phyloP scores from a whole-genome alignment of 2,329 filamentous ascomycete genomes.

The Diaporthe citrichinensis region DNA sequence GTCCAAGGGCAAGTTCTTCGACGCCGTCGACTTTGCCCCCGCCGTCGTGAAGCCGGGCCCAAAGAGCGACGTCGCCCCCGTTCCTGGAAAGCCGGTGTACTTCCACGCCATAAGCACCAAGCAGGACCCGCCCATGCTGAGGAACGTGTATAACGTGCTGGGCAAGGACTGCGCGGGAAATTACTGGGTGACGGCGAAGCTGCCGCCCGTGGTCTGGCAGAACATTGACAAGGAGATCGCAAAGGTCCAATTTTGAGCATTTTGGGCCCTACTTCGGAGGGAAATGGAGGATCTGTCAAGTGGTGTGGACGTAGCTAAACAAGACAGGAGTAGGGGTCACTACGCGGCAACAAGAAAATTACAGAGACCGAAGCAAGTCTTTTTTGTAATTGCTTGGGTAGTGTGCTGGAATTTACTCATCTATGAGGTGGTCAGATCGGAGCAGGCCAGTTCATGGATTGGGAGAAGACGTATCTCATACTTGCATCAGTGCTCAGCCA shows the following conservation, averaged over 20 bases:
- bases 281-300: neutral
- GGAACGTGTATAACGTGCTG: constrained; percentile 34
- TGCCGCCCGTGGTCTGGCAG: constrained; percentile 29
- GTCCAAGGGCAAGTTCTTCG: constrained; percentile 53
- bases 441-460: too few relatives aligned
- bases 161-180: constrained; percentile 36
- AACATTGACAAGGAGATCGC: constrained; percentile 28
- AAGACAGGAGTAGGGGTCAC: neutral
- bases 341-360: neutral
- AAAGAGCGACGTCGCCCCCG: neutral
- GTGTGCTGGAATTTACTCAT: too few relatives aligned
- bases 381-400: too few relatives aligned
- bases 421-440: too few relatives aligned
- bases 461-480: too few relatives aligned
- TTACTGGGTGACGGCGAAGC: constrained; percentile 37
- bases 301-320: neutral
- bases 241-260: neutral
- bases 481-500: too few relatives aligned
- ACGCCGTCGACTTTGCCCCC: constrained; percentile 53
- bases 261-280: neutral
- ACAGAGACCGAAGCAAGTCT: neutral
- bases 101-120: constrained; percentile 26
- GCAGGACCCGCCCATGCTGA: constrained; percentile 10
- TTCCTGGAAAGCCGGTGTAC: constrained; percentile 32
- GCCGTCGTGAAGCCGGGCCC: constrained; percentile 42